Percentiles rank a stretch among this genome's conserved stretches.
Conservation (phyloP, 2,329 filamentous ascomycete genomes). For the Plectosphaerella cucumerina region DNA sequence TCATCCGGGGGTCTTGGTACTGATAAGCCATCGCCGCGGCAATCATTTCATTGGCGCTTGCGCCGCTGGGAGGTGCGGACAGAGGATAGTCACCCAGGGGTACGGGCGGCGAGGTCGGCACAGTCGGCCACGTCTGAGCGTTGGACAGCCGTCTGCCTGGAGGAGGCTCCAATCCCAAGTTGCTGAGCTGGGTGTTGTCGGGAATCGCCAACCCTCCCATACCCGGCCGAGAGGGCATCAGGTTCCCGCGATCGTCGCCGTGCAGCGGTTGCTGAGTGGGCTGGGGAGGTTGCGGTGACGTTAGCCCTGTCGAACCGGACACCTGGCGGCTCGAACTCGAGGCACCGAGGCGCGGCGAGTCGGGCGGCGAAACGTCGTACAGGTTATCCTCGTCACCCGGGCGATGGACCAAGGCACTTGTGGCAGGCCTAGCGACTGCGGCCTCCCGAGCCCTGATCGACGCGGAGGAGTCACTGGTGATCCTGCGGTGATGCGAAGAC, state of each 20-base stretch:
- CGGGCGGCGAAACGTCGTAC: slow-evolving; percentile 44
- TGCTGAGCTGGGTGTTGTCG: too few relatives aligned
- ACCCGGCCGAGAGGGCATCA: too few relatives aligned
- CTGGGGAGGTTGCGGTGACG: neutral
- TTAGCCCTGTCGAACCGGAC: neutral
- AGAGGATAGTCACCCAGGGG: slow-evolving; percentile 29
- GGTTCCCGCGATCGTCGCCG: too few relatives aligned
- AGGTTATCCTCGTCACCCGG: slow-evolving; percentile 30
- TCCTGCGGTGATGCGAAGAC: neutral
- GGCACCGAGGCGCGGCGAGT: slow-evolving; percentile 27
- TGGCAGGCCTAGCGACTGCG: slow-evolving; percentile 6
- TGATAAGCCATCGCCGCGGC: slow-evolving; percentile 31
- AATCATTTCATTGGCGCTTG: slow-evolving; percentile 25
- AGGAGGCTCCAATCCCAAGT: too few relatives aligned
- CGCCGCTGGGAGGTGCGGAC: slow-evolving; percentile 32
- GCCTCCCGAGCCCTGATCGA: slow-evolving; percentile 9
- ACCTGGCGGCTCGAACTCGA: slow-evolving; percentile 4
- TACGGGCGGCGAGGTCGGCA: slow-evolving; percentile 15
- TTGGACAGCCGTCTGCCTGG: slow-evolving; percentile 24
- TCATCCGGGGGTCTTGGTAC: slow-evolving; percentile 22
- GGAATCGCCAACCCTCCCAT: too few relatives aligned
- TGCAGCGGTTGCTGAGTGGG: neutral
- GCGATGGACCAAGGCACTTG: slow-evolving; percentile 3
- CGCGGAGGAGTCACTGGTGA: slow-evolving; percentile 8
- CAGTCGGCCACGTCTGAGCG: slow-evolving; percentile 44